A percentile compares a stretch with the other conserved stretches of the same genome.
phyloP scores from a whole-genome alignment of 129 eudicot species.

The Escallonia herrerae region DNA sequence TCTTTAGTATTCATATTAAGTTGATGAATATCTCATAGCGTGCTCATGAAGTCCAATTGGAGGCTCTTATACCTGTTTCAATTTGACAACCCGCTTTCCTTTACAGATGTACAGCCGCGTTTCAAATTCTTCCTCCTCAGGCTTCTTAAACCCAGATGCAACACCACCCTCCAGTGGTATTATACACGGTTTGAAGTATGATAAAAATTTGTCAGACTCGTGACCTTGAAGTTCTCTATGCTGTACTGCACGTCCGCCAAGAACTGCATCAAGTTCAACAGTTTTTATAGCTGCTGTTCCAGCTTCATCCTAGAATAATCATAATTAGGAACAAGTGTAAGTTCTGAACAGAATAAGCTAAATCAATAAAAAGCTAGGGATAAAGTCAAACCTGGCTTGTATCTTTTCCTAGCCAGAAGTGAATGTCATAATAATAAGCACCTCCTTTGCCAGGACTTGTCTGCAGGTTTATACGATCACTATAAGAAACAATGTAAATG shows the following conservation, averaged over 20 bases:
- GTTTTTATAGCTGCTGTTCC: constrained; percentile 97
- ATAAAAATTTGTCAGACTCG: constrained; percentile 87
- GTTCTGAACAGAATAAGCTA: not conserved
- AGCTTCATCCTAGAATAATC: constrained; percentile 74
- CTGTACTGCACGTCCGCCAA: constrained; percentile 98
- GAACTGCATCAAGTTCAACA: constrained; percentile 89
- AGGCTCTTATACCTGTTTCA: constrained; percentile 59
- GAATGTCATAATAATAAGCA: constrained; percentile 74
- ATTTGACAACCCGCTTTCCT: constrained; percentile 88
- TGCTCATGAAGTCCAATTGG: constrained; percentile 3
- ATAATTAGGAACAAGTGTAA: not conserved
- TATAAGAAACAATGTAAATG: constrained; percentile 6
- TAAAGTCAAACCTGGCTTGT: constrained; percentile 70
- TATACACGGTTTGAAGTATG: constrained; percentile 93
- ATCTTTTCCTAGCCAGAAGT: constrained; percentile 97
- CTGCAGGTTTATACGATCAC: constrained; percentile 25
- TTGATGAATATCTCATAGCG: not conserved
- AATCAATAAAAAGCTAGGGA: not conserved
- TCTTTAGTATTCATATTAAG: not conserved
- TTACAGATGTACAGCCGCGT: constrained; percentile 74
- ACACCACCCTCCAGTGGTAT: constrained; percentile 96
- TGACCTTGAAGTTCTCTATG: constrained; percentile 85
- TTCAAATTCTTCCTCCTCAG: constrained; percentile 92
- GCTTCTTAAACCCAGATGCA: constrained; percentile 89
- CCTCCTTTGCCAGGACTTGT: constrained; percentile 97